Evolutionary conservation across 805 yeast species (phyloP).

Genomic region (Ogataea ramenticola): DNA sequence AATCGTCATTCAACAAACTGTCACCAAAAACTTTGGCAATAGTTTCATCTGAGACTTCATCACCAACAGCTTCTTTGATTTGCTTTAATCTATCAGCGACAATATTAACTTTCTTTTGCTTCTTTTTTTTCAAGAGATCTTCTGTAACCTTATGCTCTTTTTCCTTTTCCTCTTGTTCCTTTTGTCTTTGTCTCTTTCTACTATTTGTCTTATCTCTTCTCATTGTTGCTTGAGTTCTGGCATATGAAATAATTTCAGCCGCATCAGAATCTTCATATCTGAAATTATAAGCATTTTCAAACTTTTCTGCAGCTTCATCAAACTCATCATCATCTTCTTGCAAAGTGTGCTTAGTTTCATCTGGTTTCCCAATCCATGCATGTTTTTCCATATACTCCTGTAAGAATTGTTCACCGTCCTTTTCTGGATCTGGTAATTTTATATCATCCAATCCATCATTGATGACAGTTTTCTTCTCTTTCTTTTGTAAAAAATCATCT

Average conservation of each 20-base stretch:
- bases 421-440: slow-evolving; percentile 57
- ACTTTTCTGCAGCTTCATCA: slow-evolving; percentile 85
- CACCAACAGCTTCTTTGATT: slow-evolving; percentile 64
- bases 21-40: slow-evolving; percentile 65
- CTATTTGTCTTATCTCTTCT: slow-evolving; percentile 70
- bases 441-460: slow-evolving; percentile 21
- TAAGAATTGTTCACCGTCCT: slow-evolving; percentile 63
- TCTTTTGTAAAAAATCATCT: slow-evolving; percentile 52
- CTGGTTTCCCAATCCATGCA: slow-evolving; percentile 83
- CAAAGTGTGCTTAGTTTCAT: slow-evolving; percentile 44
- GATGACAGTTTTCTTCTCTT: slow-evolving; percentile 29
- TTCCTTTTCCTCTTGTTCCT: slow-evolving; percentile 46
- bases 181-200: slow-evolving; percentile 78
- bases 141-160: slow-evolving; percentile 49
- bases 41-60: slow-evolving; percentile 49
- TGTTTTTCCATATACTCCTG: slow-evolving; percentile 63
- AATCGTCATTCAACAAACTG: slow-evolving; percentile 76
- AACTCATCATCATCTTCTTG: slow-evolving; percentile 78
- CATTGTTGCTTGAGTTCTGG: slow-evolving; percentile 88
- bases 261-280: slow-evolving; percentile 89
- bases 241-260: slow-evolving; percentile 88
- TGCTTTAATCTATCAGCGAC: slow-evolving; percentile 64
- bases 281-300: slow-evolving; percentile 90
- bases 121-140: slow-evolving; percentile 60
- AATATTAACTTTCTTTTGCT: slow-evolving; percentile 67